These are phyloP conservation scores for Fusarium chuoi DNA, from an alignment of 2,329 filamentous ascomycete genomes.

Conservation along the genomic window DNA sequence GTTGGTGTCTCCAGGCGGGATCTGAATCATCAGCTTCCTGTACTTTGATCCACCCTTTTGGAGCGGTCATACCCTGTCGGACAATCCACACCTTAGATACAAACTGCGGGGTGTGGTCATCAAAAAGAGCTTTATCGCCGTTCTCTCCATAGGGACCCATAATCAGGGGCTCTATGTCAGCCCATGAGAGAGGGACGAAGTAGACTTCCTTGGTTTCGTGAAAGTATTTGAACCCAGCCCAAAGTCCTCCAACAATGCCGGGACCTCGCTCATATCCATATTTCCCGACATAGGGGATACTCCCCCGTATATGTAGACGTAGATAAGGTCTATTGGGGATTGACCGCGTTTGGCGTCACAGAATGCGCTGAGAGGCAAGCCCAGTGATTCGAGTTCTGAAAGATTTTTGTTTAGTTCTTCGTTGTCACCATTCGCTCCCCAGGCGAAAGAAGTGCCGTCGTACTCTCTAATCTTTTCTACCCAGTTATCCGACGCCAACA, in stretches of 20 bases:
- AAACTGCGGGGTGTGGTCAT: background rate
- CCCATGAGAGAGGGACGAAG: background rate
- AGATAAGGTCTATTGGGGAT: background rate
- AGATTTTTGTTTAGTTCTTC: background rate
- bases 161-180: background rate
- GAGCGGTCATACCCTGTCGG: background rate
- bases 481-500: accelerated
- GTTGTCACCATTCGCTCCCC: background rate
- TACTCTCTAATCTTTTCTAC: background rate
- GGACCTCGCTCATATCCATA: background rate
- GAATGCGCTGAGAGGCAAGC: no score
- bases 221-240: background rate
- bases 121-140: background rate
- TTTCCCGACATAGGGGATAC: background rate
- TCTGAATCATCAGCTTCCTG: background rate
- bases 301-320: background rate
- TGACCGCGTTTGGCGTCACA: background rate
- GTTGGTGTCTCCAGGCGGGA: background rate
- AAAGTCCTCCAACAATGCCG: background rate
- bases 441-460: background rate
- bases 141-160: background rate
- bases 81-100: background rate
- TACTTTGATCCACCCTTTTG: background rate
- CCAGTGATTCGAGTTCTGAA: background rate
- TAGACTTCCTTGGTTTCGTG: background rate